These are phyloP conservation scores for Pseudocercospora macadamiae DNA, from an alignment of 2,329 filamentous ascomycete genomes.

Conservation along the genomic window DNA sequence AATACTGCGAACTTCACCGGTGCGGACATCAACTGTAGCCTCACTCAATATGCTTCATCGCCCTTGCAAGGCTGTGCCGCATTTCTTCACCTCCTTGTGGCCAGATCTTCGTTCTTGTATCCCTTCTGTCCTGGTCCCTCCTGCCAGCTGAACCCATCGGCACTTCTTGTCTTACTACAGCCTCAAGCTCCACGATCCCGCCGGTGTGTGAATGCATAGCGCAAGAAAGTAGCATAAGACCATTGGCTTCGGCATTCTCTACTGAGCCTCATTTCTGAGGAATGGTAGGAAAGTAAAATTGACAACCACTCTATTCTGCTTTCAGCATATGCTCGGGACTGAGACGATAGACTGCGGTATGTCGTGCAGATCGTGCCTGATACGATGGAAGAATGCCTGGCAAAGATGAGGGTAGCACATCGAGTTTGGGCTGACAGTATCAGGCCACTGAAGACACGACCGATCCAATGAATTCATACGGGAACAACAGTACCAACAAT, in stretches of 20 bases:
- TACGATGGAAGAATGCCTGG: neutral
- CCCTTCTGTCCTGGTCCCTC: neutral
- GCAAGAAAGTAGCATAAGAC: neutral
- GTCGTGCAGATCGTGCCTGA: neutral
- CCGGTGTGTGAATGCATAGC: neutral
- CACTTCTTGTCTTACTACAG: neutral
- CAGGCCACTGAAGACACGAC: neutral
- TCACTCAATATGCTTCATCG: conserved; percentile 6
- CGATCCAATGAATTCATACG: neutral
- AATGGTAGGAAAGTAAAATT: neutral
- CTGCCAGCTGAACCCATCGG: neutral
- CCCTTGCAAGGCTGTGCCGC: neutral
- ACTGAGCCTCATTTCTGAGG: neutral
- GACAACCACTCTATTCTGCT: neutral
- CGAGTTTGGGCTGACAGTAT: neutral
- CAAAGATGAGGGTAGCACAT: neutral
- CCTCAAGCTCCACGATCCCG: neutral
- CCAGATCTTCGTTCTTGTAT: neutral
- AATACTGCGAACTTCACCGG: conserved; percentile 1
- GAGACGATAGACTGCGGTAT: neutral
- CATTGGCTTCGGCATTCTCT: neutral
- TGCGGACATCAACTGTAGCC: neutral
- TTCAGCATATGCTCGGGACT: neutral
- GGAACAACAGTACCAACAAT: neutral
- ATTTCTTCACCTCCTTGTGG: neutral